phyloP scores from a whole-genome alignment of 306 rosid species.

The Crotalaria pallida region DNA sequence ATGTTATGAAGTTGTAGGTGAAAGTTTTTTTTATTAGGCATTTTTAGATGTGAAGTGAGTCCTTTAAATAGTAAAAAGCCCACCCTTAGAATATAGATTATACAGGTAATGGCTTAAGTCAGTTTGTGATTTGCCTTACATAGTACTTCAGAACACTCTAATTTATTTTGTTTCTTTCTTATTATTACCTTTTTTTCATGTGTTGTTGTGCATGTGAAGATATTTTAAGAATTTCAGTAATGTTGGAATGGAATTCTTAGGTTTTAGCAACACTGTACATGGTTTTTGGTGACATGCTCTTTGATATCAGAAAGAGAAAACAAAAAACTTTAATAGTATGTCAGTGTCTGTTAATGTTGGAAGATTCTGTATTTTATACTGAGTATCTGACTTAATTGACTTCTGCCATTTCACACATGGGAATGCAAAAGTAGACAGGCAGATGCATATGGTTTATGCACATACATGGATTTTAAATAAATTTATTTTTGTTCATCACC shows the following conservation, averaged over 20 bases:
- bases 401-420: neutral
- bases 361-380: neutral
- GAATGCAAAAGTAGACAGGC: neutral
- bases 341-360: neutral
- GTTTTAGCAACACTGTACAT: neutral
- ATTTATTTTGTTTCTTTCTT: neutral
- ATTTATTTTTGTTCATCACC: conserved; percentile 3
- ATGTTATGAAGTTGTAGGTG: neutral
- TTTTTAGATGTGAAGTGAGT: neutral
- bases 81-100: neutral
- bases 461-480: neutral
- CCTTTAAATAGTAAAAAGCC: neutral
- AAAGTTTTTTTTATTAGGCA: no score
- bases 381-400: conserved; percentile 11
- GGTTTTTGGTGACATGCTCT: neutral
- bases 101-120: neutral
- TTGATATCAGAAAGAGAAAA: neutral
- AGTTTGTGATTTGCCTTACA: neutral
- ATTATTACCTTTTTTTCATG: neutral
- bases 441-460: conserved; percentile 11
- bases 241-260: neutral
- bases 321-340: neutral
- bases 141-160: neutral
- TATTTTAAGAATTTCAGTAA: neutral
- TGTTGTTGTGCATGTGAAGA: neutral